Conservation (phyloP, 495 filamentous ascomycete species). For the Aspergillus bridgeri region DNA sequence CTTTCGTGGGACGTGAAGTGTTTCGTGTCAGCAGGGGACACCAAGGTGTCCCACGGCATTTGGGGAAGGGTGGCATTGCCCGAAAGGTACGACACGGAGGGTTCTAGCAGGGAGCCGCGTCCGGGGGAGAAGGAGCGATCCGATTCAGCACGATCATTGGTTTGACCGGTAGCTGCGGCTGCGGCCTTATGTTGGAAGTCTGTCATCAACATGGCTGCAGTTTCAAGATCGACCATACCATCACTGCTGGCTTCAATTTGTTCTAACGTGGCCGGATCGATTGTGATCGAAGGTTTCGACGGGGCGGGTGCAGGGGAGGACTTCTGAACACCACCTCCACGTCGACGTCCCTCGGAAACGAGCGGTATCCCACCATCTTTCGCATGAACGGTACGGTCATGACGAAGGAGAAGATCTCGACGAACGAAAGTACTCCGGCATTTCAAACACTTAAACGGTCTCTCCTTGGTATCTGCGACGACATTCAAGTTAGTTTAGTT, state of each 20-base stretch:
- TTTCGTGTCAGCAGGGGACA: constrained; percentile 65
- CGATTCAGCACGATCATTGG: constrained; percentile 67
- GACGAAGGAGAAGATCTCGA: constrained; percentile 90
- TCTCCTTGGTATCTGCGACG: constrained; percentile 88
- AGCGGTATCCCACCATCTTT: constrained; percentile 97
- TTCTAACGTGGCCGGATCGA: constrained; percentile 87
- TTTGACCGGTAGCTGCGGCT: constrained; percentile 71
- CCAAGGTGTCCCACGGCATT: constrained; percentile 86
- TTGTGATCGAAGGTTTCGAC: constrained; percentile 74
- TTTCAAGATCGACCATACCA: constrained; percentile 95
- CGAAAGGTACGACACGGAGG: constrained; percentile 67
- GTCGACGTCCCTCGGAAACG: constrained; percentile 90
- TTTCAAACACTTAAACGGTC: constrained; percentile 97
- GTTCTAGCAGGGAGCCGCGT: constrained; percentile 63
- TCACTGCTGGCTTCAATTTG: constrained; percentile 94
- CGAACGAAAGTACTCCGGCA: constrained; percentile 98
- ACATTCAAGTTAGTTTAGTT: constrained; percentile 12
- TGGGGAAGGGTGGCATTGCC: constrained; percentile 78
- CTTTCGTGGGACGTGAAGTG: constrained; percentile 67
- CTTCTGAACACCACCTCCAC: constrained; percentile 62
- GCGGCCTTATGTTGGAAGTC: constrained; percentile 97
- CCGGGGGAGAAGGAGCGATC: constrained; percentile 71
- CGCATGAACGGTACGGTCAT: constrained; percentile 97
- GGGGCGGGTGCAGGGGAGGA: constrained; percentile 63
- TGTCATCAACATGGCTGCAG: constrained; percentile 97